Evolutionary conservation across 441 rosid species (phyloP).

Genomic region (California macrophylla): DNA sequence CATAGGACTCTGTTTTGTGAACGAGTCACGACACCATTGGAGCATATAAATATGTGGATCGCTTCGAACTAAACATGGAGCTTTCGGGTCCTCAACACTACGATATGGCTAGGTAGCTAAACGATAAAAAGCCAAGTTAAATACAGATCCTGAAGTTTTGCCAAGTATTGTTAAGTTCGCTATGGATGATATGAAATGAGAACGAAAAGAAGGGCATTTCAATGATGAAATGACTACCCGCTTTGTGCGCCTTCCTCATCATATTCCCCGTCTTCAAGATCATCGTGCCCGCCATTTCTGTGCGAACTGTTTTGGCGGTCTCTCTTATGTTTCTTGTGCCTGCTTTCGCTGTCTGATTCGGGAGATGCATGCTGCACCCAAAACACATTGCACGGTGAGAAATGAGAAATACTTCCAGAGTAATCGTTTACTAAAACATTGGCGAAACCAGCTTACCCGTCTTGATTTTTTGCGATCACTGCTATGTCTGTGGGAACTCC

Average conservation of each 20-base stretch:
- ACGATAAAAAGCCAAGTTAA: not conserved
- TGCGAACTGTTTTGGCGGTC: constrained; percentile 43
- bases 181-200: not conserved
- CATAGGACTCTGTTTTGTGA: too few species aligned
- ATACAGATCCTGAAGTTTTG: not conserved
- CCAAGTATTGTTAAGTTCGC: not conserved
- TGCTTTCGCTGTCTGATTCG: constrained; percentile 41
- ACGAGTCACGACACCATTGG: too few species aligned
- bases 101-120: not conserved
- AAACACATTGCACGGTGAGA: not conserved
- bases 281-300: constrained; percentile 42
- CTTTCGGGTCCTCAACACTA: not conserved
- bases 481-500: constrained; percentile 31
- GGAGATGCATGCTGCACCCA: constrained; percentile 35
- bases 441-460: constrained; percentile 27
- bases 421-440: not conserved
- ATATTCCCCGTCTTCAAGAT: constrained; percentile 89
- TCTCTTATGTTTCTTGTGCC: constrained; percentile 42
- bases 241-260: constrained; percentile 43
- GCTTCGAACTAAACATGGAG: too few species aligned
- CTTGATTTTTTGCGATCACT: constrained; percentile 40
- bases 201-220: constrained; percentile 15
- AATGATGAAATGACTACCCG: constrained; percentile 25
- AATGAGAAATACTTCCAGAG: not conserved
- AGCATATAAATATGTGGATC: too few species aligned